A percentile compares a stretch with the other conserved stretches of the same genome.
Evolutionary conservation across 2,329 filamentous ascomycete species (phyloP).

Genomic region (Colletotrichum navitas): DNA sequence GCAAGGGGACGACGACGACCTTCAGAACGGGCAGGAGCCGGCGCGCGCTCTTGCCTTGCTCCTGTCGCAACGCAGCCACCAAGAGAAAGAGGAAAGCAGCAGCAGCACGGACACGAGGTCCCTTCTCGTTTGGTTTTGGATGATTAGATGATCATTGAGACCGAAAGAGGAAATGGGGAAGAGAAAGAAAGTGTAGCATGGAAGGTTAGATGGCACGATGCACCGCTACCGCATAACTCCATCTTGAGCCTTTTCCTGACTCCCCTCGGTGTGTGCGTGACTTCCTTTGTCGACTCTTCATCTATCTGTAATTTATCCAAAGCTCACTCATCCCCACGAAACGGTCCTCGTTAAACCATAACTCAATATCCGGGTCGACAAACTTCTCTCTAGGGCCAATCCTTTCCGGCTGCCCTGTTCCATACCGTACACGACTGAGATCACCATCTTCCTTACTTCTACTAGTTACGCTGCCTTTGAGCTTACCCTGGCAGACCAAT

Average conservation of each 20-base stretch:
- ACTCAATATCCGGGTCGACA: slow-evolving; percentile 26
- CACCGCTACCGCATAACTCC: neutral
- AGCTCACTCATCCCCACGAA: slow-evolving; percentile 16
- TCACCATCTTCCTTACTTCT: slow-evolving; percentile 4
- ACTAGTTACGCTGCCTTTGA: neutral
- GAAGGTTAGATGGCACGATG: neutral
- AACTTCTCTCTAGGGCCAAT: neutral
- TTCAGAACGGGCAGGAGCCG: slow-evolving; percentile 2
- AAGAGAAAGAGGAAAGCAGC: neutral
- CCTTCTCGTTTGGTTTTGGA: neutral
- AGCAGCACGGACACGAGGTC: neutral
- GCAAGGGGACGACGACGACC: neutral
- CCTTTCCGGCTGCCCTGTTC: neutral
- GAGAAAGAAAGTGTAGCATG: neutral
- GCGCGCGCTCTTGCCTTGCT: neutral
- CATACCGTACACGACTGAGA: slow-evolving; percentile 4
- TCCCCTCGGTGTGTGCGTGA: neutral
- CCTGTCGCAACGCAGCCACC: slow-evolving; percentile 8
- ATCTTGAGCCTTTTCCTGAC: slow-evolving; percentile 13
- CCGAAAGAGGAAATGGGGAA: neutral
- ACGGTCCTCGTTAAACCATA: slow-evolving; percentile 33
- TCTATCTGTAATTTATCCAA: neutral
- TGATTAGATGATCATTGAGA: no score
- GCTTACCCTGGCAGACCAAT: neutral
- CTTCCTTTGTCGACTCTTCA: neutral